Percentiles rank a stretch among this genome's conserved stretches.
Conservation (phyloP, 164 flowering plant species). For the Tetrastigma voinierianum region DNA sequence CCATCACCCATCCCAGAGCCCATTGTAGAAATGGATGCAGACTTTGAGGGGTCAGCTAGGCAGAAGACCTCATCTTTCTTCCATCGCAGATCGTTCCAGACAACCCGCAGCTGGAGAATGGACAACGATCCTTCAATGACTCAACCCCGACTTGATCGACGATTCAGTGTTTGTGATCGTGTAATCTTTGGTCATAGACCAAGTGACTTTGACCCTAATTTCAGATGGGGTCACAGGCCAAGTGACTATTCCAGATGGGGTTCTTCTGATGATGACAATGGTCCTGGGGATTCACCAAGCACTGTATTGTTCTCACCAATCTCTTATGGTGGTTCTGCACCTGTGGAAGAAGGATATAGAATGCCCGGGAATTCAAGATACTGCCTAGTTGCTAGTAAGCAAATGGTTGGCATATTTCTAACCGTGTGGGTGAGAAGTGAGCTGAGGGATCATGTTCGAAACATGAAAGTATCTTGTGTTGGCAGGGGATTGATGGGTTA, state of each 20-base stretch:
- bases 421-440: slow-evolving; percentile 71
- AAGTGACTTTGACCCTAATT: slow-evolving; percentile 43
- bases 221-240: slow-evolving; percentile 30
- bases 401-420: slow-evolving; percentile 74
- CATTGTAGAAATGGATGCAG: slow-evolving; percentile 54
- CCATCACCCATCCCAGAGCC: slow-evolving; percentile 70
- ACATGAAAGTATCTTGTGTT: slow-evolving; percentile 71
- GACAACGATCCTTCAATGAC: slow-evolving; percentile 46
- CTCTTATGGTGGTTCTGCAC: slow-evolving; percentile 34
- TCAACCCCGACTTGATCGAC: slow-evolving; percentile 61
- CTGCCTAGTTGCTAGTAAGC: slow-evolving; percentile 67
- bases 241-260: slow-evolving; percentile 58
- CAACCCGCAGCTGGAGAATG: slow-evolving; percentile 55
- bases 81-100: slow-evolving; percentile 66
- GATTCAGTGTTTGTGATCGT: slow-evolving; percentile 71
- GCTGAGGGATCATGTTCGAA: slow-evolving; percentile 52
- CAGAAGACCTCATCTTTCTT: slow-evolving; percentile 52
- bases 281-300: slow-evolving; percentile 68
- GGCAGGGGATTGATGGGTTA: slow-evolving; percentile 85
- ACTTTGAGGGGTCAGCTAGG: slow-evolving; percentile 61
- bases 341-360: slow-evolving; percentile 41
- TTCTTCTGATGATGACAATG: slow-evolving; percentile 70
- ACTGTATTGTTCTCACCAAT: slow-evolving; percentile 57
- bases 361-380: slow-evolving; percentile 51
- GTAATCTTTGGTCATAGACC: slow-evolving; percentile 60